Base-by-base conservation (phyloP, 225 moss, liverwort and hornwort genomes). In the Anthoceros angustus region DNA sequence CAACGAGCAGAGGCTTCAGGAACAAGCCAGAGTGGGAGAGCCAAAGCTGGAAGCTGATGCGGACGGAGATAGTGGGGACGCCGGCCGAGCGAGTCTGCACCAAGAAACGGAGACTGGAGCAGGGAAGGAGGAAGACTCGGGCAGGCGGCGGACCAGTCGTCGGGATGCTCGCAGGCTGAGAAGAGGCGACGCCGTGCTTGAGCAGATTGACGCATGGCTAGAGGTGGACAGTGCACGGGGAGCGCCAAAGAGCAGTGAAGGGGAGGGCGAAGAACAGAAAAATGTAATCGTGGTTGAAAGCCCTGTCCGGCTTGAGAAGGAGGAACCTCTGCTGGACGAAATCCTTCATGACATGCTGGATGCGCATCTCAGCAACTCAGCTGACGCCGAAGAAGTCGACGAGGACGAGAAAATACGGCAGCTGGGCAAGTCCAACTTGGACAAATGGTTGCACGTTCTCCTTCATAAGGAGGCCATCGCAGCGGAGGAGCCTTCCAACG, bases 371-470 rank as follows among this genome's bases (percentile, higher is more conserved):
- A 81, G 61, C 78, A 84, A 78, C 80, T 83, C 64, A n/a, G 48
- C 62, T 60, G 25, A 64, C 64, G 10, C 16, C 11, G 10, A 9
- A 2, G 64, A 64, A 9, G 40, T 41, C 6, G 41, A 18, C 6
- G 83, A 80, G 61, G 80, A 83, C 10, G 83, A 83, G 62, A 80
- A 75, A 20, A 45, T 64, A 64, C 68, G 61, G 9, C 72, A 80
- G 48, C 77, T 83, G 12, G 84, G 84, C 8, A 84, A 84, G 76
- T 84, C 79, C 12, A 84, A 84, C 68, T 21, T 84, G 42, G 84
- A 84, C 74, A 84, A 81, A 41, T 84, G 84, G 84, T 74, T 84
- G 0, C 81, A 84, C 62, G 72, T 74, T 12, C 69, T 84, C 23
- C 68, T 84, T 43, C 74, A 77, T 72, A 81, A 84, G 70, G 79